Evolutionary conservation across 1,139 yeast genomes (phyloP), one percentile per base, ranked within the genome.

Genomic region (Saccharomyces hybrid): DNA sequence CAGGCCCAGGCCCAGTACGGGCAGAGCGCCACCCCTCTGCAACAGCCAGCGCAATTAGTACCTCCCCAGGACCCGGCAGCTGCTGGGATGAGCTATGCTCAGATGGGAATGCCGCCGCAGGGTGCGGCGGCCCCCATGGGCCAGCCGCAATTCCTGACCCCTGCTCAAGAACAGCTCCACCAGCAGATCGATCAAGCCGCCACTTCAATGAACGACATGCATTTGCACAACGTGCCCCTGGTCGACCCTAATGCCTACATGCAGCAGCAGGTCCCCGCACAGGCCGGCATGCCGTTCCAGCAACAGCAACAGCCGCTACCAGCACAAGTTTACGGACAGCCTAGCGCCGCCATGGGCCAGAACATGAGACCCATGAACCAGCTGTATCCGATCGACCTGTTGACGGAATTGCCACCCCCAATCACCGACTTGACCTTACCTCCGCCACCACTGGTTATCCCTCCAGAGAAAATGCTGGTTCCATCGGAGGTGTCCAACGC

Each of bases 391-490:
- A 82, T 93, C 42, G 98, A 93, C 70, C 77, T 93, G 63, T 78
- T 90, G 60, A 82, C 86, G 64, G 93, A 86, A 61, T 74, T 84
- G 57, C 89, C 96, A 29, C 97, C 98, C 23, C 93, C 97, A 55
- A 87, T 93, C 62, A 73, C 82, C 52, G 97, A 93, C 70, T 78
- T 93, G 67, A 73, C 80, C 14, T 80, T 88, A 58, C 97, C 97
- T 11, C 98, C 99, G 4, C 99, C 99, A 7, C 97, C 98, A 23
- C 74, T 91, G 59, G 82, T 89, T 57, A 73, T 89, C 55, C 91
- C 58, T 71, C 84, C 63, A 41, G 83, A 78, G 58, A 73, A 82
- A 2, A 73, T 86, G 31, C 71, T 84, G 11, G 70, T 71, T 52
- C 82, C 87, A 42, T 81, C 83, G 31, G 78, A 80, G 27, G 83